Evolutionary conservation across 495 filamentous ascomycete genomes (phyloP).

Genomic region (Bathelium albidoporum): DNA sequence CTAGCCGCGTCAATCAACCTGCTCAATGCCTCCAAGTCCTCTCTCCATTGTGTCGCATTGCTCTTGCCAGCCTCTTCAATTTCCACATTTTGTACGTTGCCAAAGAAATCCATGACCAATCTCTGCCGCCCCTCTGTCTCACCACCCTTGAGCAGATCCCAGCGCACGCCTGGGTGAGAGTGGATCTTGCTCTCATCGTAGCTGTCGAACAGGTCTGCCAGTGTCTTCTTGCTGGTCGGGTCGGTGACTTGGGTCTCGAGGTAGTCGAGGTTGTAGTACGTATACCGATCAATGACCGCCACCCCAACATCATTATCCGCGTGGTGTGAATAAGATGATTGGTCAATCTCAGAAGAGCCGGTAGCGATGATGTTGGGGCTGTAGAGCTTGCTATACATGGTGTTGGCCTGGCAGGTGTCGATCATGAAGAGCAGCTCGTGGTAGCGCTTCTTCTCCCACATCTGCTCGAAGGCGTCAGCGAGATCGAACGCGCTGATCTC

Average conservation of each 20-base stretch:
- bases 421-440: conserved; percentile 99
- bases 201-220: conserved; percentile 90
- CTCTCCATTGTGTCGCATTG: conserved; percentile 50
- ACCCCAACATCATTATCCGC: conserved; percentile 97
- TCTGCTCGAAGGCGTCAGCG: conserved; percentile 96
- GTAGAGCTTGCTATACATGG: conserved; percentile 97
- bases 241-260: conserved; percentile 82
- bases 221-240: conserved; percentile 67
- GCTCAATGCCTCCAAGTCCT: conserved; percentile 55
- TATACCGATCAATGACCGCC: conserved; percentile 95
- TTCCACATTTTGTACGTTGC: conserved; percentile 94
- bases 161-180: conserved; percentile 79
- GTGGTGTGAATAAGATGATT: conserved; percentile 92
- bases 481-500: conserved; percentile 95
- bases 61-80: conserved; percentile 50
- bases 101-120: conserved; percentile 90
- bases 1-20: neutral
- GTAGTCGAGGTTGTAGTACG: conserved; percentile 97
- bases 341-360: conserved; percentile 83
- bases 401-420: conserved; percentile 98
- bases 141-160: conserved; percentile 81
- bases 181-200: conserved; percentile 95
- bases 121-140: conserved; percentile 61
- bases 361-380: conserved; percentile 95
- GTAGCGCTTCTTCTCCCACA: conserved; percentile 98